phyloP scores from a whole-genome alignment of 2,329 filamentous ascomycete species.

The Alternaria ventricosa region DNA sequence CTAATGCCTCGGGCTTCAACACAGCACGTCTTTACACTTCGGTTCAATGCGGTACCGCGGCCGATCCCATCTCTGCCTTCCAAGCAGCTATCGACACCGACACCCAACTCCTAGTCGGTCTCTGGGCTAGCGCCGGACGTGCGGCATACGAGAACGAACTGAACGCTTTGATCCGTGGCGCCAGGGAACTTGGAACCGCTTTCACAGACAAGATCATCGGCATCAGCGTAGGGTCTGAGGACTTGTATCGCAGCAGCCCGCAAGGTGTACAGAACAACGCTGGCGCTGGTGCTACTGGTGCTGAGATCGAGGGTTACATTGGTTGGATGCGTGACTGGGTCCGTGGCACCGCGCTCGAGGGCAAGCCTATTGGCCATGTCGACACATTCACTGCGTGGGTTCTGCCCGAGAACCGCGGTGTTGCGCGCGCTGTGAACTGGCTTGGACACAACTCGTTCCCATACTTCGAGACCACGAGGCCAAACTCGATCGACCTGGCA shows the following conservation, averaged over 20 bases:
- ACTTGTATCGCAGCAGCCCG: conserved; percentile 66
- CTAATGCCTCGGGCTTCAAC: conserved; percentile 70
- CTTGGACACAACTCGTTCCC: conserved; percentile 83
- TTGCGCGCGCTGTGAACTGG: conserved; percentile 75
- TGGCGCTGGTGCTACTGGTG: conserved; percentile 67
- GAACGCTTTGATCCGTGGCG: conserved; percentile 71
- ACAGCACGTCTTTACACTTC: conserved; percentile 76
- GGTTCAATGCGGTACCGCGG: conserved; percentile 70
- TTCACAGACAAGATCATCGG: conserved; percentile 73
- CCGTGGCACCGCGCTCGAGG: conserved; percentile 64
- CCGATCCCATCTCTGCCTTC: conserved; percentile 42
- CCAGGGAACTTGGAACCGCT: conserved; percentile 68
- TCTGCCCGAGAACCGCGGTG: conserved; percentile 72
- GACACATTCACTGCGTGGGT: conserved; percentile 79
- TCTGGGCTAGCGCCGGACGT: conserved; percentile 78
- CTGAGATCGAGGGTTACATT: conserved; percentile 72
- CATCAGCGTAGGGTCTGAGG: conserved; percentile 85
- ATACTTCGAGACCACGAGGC: conserved; percentile 75
- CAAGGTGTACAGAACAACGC: conserved; percentile 68
- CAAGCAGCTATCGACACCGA: conserved; percentile 81
- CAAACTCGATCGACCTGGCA: conserved; percentile 64
- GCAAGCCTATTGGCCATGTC: conserved; percentile 76
- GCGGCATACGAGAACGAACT: conserved; percentile 73
- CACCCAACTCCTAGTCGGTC: conserved; percentile 77
- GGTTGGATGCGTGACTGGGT: conserved; percentile 68